Conservation (phyloP, 352 stramenopile genomes). For the Phytophthora tentaculata region DNA sequence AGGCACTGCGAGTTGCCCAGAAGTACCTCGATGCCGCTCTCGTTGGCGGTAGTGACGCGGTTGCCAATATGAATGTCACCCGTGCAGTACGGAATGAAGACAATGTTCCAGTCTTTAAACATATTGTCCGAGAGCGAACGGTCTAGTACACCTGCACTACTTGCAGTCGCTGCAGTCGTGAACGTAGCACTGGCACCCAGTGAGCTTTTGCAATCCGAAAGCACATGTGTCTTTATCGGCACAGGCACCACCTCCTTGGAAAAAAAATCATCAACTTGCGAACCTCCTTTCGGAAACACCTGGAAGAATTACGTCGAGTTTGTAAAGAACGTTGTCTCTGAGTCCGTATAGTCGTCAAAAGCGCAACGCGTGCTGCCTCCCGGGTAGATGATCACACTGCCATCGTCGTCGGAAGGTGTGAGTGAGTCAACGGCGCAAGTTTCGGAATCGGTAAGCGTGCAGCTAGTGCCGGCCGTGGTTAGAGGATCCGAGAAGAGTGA, state of each 20-base stretch:
- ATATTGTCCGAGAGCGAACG: constrained; percentile 54
- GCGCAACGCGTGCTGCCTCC: constrained; percentile 57
- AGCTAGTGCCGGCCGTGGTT: constrained; percentile 30
- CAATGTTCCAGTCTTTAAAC: constrained; percentile 78
- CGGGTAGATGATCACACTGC: constrained; percentile 52
- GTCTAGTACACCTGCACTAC: constrained; percentile 57
- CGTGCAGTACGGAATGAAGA: constrained; percentile 78
- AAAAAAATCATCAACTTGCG: constrained; percentile 69
- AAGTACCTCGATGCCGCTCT: constrained; percentile 42
- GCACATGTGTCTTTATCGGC: constrained; percentile 61
- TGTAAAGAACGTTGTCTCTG: constrained; percentile 39
- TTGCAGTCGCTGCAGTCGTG: constrained; percentile 40
- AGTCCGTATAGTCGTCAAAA: constrained; percentile 50
- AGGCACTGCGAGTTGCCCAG: constrained; percentile 46
- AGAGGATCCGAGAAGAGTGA: constrained; percentile 15
- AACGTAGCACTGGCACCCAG: constrained; percentile 46
- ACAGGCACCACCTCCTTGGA: constrained; percentile 67
- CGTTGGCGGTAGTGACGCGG: constrained; percentile 20
- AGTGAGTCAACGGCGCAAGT: constrained; percentile 38
- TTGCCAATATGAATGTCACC: constrained; percentile 72
- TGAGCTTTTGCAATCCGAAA: constrained; percentile 63
- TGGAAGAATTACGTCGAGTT: constrained; percentile 68
- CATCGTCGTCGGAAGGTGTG: constrained; percentile 31
- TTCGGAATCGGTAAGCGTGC: constrained; percentile 37
- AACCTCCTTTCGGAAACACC: constrained; percentile 48